A percentile compares a stretch with the other conserved stretches of the same genome.
These are phyloP conservation scores for Acanthamoeba royreba DNA, from an alignment of 208 protist genomes.

Conservation along the genomic window DNA sequence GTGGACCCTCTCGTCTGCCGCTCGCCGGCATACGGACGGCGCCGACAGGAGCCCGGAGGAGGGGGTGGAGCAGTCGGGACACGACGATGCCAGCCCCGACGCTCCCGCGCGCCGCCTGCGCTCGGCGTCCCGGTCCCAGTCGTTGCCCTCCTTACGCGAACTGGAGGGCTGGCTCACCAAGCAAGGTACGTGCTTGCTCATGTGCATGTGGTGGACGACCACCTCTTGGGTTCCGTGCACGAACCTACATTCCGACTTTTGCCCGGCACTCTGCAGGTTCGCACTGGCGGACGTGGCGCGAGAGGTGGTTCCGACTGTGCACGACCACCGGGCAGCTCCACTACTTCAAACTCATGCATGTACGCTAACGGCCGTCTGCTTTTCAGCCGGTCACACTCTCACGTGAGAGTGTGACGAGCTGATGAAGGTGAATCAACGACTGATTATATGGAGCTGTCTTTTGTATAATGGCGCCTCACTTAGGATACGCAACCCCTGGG, in stretches of 20 bases:
- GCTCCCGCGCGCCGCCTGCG: too few relatives aligned
- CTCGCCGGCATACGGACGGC: too few relatives aligned
- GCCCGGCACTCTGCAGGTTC: neutral
- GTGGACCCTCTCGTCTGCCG: too few relatives aligned
- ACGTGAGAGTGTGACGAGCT: neutral
- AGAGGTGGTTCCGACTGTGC: neutral
- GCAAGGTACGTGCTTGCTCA: neutral
- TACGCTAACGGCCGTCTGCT: neutral
- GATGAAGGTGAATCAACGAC: neutral
- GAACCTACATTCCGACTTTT: neutral
- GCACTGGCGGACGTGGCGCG: neutral
- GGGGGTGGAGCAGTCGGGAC: too few relatives aligned
- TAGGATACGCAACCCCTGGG: neutral
- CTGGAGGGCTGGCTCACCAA: neutral
- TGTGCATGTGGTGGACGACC: too few relatives aligned
- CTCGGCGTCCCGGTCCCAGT: too few relatives aligned
- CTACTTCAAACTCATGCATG: neutral
- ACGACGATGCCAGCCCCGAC: too few relatives aligned
- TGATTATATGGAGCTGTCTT: neutral
- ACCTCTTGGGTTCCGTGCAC: neutral
- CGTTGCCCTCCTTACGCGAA: too few relatives aligned
- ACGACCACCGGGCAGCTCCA: neutral
- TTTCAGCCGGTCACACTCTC: neutral
- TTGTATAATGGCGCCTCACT: neutral
- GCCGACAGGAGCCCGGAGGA: too few relatives aligned